Base-by-base conservation (phyloP, 768 basidiomycete species). In the Boletus speciosus region DNA sequence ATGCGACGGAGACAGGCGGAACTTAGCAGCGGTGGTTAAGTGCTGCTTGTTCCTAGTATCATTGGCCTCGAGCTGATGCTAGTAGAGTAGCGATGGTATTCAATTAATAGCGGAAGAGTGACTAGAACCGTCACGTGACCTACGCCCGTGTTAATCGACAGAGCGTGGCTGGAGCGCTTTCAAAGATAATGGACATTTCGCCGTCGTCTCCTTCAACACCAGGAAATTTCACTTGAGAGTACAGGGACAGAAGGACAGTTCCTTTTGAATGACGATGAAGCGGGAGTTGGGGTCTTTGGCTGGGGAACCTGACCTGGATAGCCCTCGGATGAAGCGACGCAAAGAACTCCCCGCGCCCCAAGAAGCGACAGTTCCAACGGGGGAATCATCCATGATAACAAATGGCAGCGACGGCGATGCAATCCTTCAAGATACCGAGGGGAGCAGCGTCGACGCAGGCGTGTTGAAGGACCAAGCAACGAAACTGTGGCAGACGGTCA, bases 401-500 rank as follows among this genome's bases (percentile, higher is more conserved):
- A 69, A 59, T 43, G 58, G 49, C 60, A 65, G 54, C 45, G 64
- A 63, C 61, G 67, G 47, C 55, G 70, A 63, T 36, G 49, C 42
- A 40, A 40, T 51, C 40, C 8, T 52, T 43, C 61, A 57, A 19
- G 63, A 53, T 46, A 54, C 43, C 31, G 73, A 70, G 43, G 57
- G 44, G 47, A 56, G 55, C 19, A 57, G 48, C 52, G 47, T 58
- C 42, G 73, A 73, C 54, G 61, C 55, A 47, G 52, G 50, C 36
- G 59, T 60, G 53, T 78, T 86, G 66, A 84, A 79, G 66, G 83
- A 84, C 72, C 79, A 83, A 66, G 89, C 85, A 42, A 68, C 85
- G 72, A 80, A 78, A 72, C 70, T 90, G 74, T 91, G 87, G 85
- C 82, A 85, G 67, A 81, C 80, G 37, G 78, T 92, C 69, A 88